Evolutionary conservation across 2,329 filamentous ascomycete species (phyloP).

Genomic region (Aureobasidium sp.): DNA sequence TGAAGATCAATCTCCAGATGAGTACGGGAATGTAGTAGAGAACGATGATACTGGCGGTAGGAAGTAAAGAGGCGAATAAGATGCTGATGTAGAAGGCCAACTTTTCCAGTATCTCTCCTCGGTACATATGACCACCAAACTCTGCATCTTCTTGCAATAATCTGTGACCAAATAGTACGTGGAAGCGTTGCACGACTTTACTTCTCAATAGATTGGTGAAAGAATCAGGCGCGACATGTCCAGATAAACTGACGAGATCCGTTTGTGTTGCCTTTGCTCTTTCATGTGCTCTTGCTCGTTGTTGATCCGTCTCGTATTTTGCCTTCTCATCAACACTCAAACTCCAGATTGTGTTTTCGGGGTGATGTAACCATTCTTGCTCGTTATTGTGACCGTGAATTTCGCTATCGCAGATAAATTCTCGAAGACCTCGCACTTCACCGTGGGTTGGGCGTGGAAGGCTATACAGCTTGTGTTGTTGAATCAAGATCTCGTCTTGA

Average conservation of each 20-base stretch:
- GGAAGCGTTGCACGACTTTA: background rate
- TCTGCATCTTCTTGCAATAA: slow-evolving; percentile 5
- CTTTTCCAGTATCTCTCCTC: background rate
- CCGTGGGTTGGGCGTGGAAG: background rate
- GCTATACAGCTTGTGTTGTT: slow-evolving; percentile 2
- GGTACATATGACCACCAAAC: slow-evolving; percentile 5
- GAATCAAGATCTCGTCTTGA: background rate
- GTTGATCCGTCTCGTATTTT: slow-evolving; percentile 1
- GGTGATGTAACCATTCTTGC: slow-evolving; percentile 16
- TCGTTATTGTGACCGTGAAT: slow-evolving; percentile 1
- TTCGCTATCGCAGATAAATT: slow-evolving; percentile 2
- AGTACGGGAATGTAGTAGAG: slow-evolving; percentile 18
- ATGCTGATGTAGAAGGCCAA: slow-evolving; percentile 13
- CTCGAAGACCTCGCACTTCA: slow-evolving; percentile 3
- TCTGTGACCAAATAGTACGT: background rate
- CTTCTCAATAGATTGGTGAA: slow-evolving; percentile 1
- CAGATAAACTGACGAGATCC: slow-evolving; percentile 1
- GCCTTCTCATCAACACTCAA: slow-evolving; percentile 13
- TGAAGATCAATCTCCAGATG: slow-evolving; percentile 17
- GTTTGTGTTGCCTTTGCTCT: slow-evolving; percentile 5
- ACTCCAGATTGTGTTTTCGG: slow-evolving; percentile 18
- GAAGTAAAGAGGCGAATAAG: slow-evolving; percentile 17
- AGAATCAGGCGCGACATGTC: background rate
- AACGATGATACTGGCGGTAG: slow-evolving; percentile 19
- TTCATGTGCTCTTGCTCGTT: slow-evolving; percentile 7